A percentile compares a stretch with the other conserved stretches of the same genome.
phyloP scores from a whole-genome alignment of 2,329 filamentous ascomycete genomes.

The Thielaviopsis ethacetica region DNA sequence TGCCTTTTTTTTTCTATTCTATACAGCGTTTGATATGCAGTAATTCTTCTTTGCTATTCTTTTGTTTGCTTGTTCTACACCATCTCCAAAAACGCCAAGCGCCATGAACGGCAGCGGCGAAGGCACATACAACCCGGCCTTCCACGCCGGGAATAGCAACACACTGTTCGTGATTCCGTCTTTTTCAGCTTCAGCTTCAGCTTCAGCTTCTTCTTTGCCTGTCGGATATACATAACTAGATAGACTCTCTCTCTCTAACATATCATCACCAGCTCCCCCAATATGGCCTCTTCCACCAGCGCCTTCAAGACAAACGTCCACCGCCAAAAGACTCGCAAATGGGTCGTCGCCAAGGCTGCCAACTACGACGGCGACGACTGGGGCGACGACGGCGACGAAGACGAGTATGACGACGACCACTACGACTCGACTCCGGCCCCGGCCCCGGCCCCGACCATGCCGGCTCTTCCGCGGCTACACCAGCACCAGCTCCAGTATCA shows the following conservation, averaged over 20 bases:
- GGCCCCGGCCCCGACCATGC: constrained; percentile 20
- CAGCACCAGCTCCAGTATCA: constrained; percentile 7
- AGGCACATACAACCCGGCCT: constrained; percentile 4
- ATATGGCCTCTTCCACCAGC: constrained; percentile 16
- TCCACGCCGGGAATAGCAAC: constrained; percentile 5
- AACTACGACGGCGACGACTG: constrained; percentile 90
- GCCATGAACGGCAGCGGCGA: neutral
- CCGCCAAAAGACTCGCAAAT: constrained; percentile 82
- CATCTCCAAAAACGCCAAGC: neutral
- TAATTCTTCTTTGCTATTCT: no score
- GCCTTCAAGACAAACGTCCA: constrained; percentile 73
- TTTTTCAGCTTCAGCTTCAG: neutral
- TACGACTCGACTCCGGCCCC: constrained; percentile 30
- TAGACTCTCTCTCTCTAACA: no score
- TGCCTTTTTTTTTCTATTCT: no score
- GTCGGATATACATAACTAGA: neutral
- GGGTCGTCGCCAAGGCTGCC: constrained; percentile 75
- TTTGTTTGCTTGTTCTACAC: no score
- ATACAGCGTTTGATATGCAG: no score
- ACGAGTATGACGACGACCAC: constrained; percentile 23
- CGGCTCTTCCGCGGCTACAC: constrained; percentile 9
- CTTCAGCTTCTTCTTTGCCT: neutral
- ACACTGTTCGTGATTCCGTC: neutral
- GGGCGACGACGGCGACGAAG: constrained; percentile 57
- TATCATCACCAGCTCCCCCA: neutral